These are phyloP conservation scores for Hymenoscyphus salicellus DNA, from an alignment of 2,329 filamentous ascomycete species.

Conservation along the genomic window DNA sequence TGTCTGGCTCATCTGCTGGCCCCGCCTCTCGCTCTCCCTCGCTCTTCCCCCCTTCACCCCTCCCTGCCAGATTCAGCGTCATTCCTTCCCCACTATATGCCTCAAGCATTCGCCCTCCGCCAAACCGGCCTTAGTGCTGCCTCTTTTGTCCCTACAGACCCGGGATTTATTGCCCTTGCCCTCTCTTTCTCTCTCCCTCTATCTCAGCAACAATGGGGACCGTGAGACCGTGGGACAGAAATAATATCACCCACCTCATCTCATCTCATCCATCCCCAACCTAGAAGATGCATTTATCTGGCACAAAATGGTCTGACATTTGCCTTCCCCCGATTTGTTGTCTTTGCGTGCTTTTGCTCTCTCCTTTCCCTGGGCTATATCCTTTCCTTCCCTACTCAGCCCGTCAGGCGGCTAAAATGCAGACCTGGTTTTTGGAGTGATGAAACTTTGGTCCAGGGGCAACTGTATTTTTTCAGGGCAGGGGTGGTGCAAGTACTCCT, in stretches of 20 bases:
- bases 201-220: background rate
- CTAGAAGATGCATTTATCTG: slow-evolving; percentile 2
- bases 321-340: background rate
- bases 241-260: background rate
- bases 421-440: background rate
- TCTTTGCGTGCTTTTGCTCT: background rate
- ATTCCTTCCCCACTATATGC: background rate
- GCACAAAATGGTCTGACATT: background rate
- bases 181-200: background rate
- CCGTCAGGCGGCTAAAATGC: slow-evolving; percentile 1
- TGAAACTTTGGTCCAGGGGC: background rate
- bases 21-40: background rate
- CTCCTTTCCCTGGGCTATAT: background rate
- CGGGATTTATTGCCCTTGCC: background rate
- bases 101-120: background rate
- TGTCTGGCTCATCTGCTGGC: background rate
- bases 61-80: background rate
- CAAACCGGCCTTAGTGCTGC: background rate
- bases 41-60: no score
- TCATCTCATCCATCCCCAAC: background rate
- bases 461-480: background rate
- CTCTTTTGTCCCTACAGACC: background rate
- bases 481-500: background rate
- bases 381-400: background rate
- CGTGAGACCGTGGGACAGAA: background rate